A percentile compares a stretch with the other conserved stretches of the same genome.
These are phyloP conservation scores for Rhizopogon vinicolor DNA, from an alignment of 768 basidiomycete genomes.

Conservation along the genomic window DNA sequence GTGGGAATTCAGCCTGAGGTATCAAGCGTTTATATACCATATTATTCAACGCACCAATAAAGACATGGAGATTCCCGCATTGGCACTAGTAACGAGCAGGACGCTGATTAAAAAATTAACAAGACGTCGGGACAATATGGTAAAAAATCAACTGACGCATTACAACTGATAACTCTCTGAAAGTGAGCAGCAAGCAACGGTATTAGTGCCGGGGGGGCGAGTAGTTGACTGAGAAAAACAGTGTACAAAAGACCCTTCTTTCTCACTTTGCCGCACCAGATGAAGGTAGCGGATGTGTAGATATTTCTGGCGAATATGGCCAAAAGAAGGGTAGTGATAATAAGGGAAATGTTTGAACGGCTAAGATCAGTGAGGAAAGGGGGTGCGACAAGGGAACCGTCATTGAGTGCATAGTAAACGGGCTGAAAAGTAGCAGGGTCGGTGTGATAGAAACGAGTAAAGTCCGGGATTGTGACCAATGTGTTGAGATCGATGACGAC, in stretches of 20 bases:
- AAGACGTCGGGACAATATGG: not conserved
- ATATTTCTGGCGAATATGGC: slow-evolving; percentile 53
- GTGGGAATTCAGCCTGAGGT: not conserved
- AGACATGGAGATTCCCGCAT: slow-evolving; percentile 34
- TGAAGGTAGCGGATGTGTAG: slow-evolving; percentile 43
- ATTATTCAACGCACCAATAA: slow-evolving; percentile 29
- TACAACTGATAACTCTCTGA: slow-evolving; percentile 36
- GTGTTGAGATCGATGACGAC: slow-evolving; percentile 50
- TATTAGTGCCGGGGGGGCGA: slow-evolving; percentile 41
- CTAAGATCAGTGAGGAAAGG: slow-evolving; percentile 40
- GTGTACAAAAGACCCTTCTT: slow-evolving; percentile 56
- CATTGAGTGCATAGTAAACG: slow-evolving; percentile 38
- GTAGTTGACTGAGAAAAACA: slow-evolving; percentile 49
- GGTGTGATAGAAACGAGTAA: slow-evolving; percentile 36
- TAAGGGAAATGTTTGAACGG: slow-evolving; percentile 36
- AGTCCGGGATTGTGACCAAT: slow-evolving; percentile 44
- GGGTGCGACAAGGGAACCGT: slow-evolving; percentile 57
- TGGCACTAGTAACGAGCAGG: slow-evolving; percentile 31
- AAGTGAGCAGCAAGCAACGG: slow-evolving; percentile 46
- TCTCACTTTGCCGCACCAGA: slow-evolving; percentile 51
- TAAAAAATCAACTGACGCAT: slow-evolving; percentile 33
- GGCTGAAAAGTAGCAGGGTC: slow-evolving; percentile 44
- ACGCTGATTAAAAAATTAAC: slow-evolving; percentile 20
- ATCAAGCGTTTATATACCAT: not conserved
- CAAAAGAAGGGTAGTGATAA: slow-evolving; percentile 45